Evolutionary conservation across 2,329 filamentous ascomycete genomes (phyloP), one percentile per base, ranked within the genome.

Genomic region (Aquanectria penicillioides): DNA sequence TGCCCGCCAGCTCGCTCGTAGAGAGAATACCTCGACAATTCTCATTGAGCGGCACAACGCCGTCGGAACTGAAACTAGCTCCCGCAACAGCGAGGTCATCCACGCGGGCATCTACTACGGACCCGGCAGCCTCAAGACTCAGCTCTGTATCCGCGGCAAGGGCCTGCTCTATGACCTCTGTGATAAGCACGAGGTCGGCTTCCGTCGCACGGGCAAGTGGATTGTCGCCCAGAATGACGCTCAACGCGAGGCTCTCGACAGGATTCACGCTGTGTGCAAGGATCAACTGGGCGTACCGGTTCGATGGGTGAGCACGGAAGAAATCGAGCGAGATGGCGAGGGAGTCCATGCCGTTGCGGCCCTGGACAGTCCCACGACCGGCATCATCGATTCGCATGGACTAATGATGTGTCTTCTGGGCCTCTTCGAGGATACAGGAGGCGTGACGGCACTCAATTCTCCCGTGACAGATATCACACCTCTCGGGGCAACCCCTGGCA

Each of bases 31-130:
- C 6, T 86, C 86, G 2, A 94, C 92, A 0, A 82, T 97, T 11
- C 81, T 97, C 51, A 86, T 97, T 2, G 94, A 97, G 77, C 87
- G 91, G 22, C 91, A 97, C 80, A 76, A 81, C 18, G 82, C 84
- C 47, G 83, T 91, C 22, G 94, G 94, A 46, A 94, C 88, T 23
- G 94, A 97, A 79, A 97, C 93, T 1, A 94, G 90, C 62, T 92
- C 90, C 64, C 89, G 94, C 66, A 97, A 97, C 80, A 94, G 91
- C 71, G 94, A 98, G 84, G 94, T 98, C 53, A 96, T 99, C 68
- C 95, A 99, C 75, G 95, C 92, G 1, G 95, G 95, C 12, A 84
- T 98, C 63, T 98, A 97, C 83, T 97, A 97, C 76, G 92, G 91
- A 13, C 73, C 82, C 6, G 76, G 79, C 34, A 89, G 88, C 2